Evolutionary conservation across 2,329 filamentous ascomycete species (phyloP), one percentile per base, ranked within the genome.

Genomic region (Moelleriella libera): DNA sequence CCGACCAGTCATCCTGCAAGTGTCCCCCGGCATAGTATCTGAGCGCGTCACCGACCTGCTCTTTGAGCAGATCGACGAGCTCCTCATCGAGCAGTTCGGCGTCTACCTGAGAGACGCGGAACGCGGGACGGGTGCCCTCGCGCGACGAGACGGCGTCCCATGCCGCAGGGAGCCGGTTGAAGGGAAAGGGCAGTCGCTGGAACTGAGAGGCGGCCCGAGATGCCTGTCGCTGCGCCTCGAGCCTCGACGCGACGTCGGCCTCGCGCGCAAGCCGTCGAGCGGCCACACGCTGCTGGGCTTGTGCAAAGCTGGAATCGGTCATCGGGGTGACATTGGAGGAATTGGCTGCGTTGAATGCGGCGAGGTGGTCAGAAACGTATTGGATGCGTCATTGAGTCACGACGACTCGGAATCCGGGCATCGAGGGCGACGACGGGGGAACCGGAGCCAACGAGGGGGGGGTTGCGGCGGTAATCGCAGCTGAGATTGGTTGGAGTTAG

Each of bases 71-170:
- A n/a, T 79, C 78, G 29, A 97, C 72, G 43, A 98, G 73, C 68
- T 97, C 92, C 60, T 95, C 88, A 63, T 98, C 92, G 14, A 98
- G 75, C 45, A 98, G 72, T 64, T 97, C 92, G 39, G 92, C 88
- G 64, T 98, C 92, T 42, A 97, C 87, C 67, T 98, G 92, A 30
- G 90, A 88, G 30, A 98, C 92, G 47, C 92, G 82, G 63, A 95
- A 96, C 9, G 86, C 83, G 5, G 92, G 90, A 12, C 80, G 73
- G 29, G 85, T 90, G 43, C 88, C 87, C 59, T 88, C 82, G 50
- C 85, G 80, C 5, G 83, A 82, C 40, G 78, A 78, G 41, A 90
- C 68, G 5, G 75, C 68, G 59, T 88, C 78, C 87, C 85, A 94
- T 47, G 78, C 66, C 39, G 60, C 34, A 68, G 72, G 73, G 46